Base-by-base conservation (phyloP, 1,284 basidiomycete genomes). In the Tylopilus sp. region DNA sequence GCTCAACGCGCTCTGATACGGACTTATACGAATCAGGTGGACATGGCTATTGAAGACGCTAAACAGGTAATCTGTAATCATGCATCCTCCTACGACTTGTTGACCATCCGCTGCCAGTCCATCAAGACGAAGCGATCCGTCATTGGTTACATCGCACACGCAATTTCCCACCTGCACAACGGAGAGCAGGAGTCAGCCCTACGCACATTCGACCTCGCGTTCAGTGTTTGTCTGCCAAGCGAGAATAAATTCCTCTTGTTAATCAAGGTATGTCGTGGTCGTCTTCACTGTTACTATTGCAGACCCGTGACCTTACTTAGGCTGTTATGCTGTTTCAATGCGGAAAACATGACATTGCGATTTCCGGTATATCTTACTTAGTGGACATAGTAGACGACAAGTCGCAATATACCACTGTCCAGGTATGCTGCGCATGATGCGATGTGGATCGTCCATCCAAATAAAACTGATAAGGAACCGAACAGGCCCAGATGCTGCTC, bases 121-220 rank as follows among this genome's bases (percentile, higher is more conserved):
- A 39, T 57, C 7, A 16, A 38, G 15, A 4, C 10, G 6, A 33
- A 18, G 3, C 6, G 18, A 9, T 51, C 41, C 2, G 7, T 6
- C 5, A 29, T 53, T 9, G 53, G 54, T 26, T 15, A 53, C 23
- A 35, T 56, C 12, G 54, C 53, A n/a, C 26, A 25, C 1, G 39
- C 42, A 3, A 9, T 54, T 9, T 25, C 31, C 7, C 13, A 5
- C 4, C 18, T 38, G 1, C 30, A 31, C 12, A 30, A 41, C 2
- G 15, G 34, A 3, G 39, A 57, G 6, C 9, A 35, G 2, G 55
- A 44, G 3, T 31, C 16, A 12, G 55, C 23, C 4, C 11, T 43
- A 16, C 31, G 33, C 6, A 13, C 6, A 4, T 49, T 56, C 28
- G 53, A 56, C 23, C 38, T 54, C 15, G 53, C 25, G n/a, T n/a